Evolutionary conservation across 257 asterid genomes (phyloP).

Genomic region (Buddleja alternifolia): DNA sequence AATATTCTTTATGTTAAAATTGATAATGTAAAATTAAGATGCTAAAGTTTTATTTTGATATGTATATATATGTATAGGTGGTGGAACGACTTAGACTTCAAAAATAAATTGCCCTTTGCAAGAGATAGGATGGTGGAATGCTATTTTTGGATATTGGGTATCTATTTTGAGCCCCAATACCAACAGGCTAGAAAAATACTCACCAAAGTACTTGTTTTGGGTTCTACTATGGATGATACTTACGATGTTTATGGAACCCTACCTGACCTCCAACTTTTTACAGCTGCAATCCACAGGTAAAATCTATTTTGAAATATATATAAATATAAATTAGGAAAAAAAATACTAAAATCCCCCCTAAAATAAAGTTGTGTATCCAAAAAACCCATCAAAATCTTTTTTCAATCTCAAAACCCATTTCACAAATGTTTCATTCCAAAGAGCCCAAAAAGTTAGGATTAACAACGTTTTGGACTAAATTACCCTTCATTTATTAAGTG

Average conservation of each 20-base stretch:
- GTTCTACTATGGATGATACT: conserved; percentile 31
- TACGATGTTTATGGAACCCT: conserved; percentile 33
- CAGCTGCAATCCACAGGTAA: conserved; percentile 33
- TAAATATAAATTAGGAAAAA: too few species aligned
- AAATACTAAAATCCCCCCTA: too few species aligned
- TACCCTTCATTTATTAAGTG: too few species aligned
- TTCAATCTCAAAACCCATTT: too few species aligned
- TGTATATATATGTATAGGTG: conserved; percentile 36
- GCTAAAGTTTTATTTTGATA: background rate
- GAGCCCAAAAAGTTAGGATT: too few species aligned
- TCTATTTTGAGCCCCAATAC: conserved; percentile 40
- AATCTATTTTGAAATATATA: too few species aligned
- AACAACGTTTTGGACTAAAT: too few species aligned
- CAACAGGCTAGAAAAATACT: conserved; percentile 20
- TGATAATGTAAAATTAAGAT: too few species aligned
- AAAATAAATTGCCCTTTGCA: conserved; percentile 25
- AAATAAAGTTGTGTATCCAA: too few species aligned
- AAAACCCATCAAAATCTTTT: too few species aligned
- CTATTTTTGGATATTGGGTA: conserved; percentile 37
- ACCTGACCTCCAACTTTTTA: conserved; percentile 32
- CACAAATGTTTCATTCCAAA: too few species aligned
- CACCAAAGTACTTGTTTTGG: conserved; percentile 15
- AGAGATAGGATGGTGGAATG: conserved; percentile 48
- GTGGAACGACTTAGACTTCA: conserved; percentile 40
- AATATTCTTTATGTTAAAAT: too few species aligned